Conservation (phyloP, 2,329 filamentous ascomycete genomes). For the Trichothecium sympodiale region DNA sequence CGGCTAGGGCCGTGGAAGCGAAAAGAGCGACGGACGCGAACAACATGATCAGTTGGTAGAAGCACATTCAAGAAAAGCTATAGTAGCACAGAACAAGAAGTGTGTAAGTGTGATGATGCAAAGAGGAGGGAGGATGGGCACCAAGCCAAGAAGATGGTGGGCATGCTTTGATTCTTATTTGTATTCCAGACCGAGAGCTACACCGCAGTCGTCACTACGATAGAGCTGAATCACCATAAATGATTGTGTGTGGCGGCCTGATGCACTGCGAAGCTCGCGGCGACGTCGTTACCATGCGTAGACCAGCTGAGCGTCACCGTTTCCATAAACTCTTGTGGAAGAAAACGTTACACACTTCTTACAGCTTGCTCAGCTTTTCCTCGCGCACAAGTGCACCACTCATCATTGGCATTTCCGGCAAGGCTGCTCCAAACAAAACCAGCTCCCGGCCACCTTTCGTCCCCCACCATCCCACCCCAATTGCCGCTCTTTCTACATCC, state of each 20-base stretch:
- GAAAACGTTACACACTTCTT: constrained; percentile 6
- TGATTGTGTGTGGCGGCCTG: not conserved
- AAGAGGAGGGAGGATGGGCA: too few relatives aligned
- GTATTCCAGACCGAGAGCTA: too few relatives aligned
- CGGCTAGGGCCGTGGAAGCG: too few relatives aligned
- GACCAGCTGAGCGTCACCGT: not conserved
- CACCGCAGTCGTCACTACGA: not conserved
- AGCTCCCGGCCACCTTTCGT: constrained; percentile 42
- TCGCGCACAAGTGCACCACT: constrained; percentile 37
- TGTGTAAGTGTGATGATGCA: too few relatives aligned
- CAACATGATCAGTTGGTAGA: too few relatives aligned
- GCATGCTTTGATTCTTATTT: too few relatives aligned
- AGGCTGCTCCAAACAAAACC: constrained; percentile 21
- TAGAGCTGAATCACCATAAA: not conserved
- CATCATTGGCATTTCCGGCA: constrained; percentile 30
- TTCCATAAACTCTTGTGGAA: too few relatives aligned
- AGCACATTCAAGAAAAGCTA: too few relatives aligned
- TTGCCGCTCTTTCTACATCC: constrained; percentile 71
- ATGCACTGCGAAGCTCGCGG: not conserved
- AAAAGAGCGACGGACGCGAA: too few relatives aligned
- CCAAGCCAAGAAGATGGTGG: too few relatives aligned
- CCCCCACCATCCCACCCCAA: constrained; percentile 82
- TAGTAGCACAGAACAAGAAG: too few relatives aligned
- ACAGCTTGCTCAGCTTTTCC: constrained; percentile 24
- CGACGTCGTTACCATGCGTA: not conserved